Percentiles rank a stretch among this genome's conserved stretches.
These are phyloP conservation scores for Colletotrichum horii DNA, from an alignment of 2,329 filamentous ascomycete genomes.

Conservation along the genomic window DNA sequence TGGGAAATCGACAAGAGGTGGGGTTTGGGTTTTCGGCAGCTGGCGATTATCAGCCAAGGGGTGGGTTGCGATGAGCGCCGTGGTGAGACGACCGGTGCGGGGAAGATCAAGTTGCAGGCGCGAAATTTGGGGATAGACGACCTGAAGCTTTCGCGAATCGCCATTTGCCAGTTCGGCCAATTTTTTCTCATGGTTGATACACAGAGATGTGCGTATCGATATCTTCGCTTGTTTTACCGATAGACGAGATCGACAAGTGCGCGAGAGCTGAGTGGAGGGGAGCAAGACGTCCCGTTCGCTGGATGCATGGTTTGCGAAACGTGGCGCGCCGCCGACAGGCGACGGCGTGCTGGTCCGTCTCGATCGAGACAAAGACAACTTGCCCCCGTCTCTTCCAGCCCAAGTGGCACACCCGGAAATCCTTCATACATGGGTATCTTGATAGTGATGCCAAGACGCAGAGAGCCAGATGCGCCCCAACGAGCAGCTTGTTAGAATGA, in stretches of 20 bases:
- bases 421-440: not conserved
- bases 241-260: not conserved
- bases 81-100: slow-evolving; percentile 16
- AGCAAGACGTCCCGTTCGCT: not conserved
- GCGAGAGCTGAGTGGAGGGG: not conserved
- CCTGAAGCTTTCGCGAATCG: not conserved
- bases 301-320: not conserved
- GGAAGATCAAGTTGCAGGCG: not conserved
- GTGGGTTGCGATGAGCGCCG: not conserved
- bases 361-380: not conserved
- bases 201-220: not conserved
- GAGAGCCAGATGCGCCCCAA: not conserved
- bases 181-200: not conserved
- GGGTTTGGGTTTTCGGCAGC: not conserved
- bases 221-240: slow-evolving; percentile 1
- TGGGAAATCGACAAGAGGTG: not conserved
- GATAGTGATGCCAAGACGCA: not conserved
- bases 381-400: not conserved
- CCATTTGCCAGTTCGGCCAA: not conserved
- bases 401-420: not conserved
- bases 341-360: not conserved
- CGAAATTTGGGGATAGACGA: not conserved
- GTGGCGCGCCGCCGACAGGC: not conserved
- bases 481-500: not conserved
- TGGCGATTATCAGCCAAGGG: not conserved